Conservation (phyloP, 108 stramenopile species). For the Skeletonema grethae region DNA sequence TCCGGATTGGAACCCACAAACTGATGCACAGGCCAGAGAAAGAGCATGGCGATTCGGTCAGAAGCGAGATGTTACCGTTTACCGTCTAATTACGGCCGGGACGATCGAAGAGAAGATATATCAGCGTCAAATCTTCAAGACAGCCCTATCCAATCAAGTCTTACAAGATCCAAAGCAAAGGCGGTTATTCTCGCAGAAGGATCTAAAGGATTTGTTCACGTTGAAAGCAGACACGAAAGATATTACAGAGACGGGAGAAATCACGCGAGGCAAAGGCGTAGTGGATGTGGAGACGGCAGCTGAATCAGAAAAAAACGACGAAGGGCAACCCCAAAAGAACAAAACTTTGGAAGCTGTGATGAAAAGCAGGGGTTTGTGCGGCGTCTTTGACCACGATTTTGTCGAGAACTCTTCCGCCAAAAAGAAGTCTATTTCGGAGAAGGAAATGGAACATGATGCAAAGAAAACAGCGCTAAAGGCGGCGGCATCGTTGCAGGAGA, state of each 20-base stretch:
- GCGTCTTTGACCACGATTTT: slow-evolving; percentile 68
- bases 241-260: slow-evolving; percentile 66
- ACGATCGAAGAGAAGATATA: slow-evolving; percentile 98
- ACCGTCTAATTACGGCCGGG: slow-evolving; percentile 80
- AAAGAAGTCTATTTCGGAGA: slow-evolving; percentile 53
- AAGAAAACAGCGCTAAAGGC: slow-evolving; percentile 71
- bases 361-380: slow-evolving; percentile 79
- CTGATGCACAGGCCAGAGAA: slow-evolving; percentile 92
- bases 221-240: slow-evolving; percentile 74
- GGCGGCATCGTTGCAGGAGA: slow-evolving; percentile 52
- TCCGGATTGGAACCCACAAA: slow-evolving; percentile 98
- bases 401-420: slow-evolving; percentile 41
- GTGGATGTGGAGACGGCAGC: slow-evolving; percentile 38
- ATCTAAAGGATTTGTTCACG: slow-evolving; percentile 90
- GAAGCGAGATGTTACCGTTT: slow-evolving; percentile 70
- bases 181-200: slow-evolving; percentile 87
- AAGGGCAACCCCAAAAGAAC: slow-evolving; percentile 33
- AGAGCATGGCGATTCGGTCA: slow-evolving; percentile 95
- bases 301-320: slow-evolving; percentile 13
- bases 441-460: slow-evolving; percentile 83
- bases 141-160: slow-evolving; percentile 89
- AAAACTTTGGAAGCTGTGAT: slow-evolving; percentile 68
- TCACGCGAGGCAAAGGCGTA: slow-evolving; percentile 66
- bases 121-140: slow-evolving; percentile 99
- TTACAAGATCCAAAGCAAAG: slow-evolving; percentile 91